Evolutionary conservation across 2,329 filamentous ascomycete genomes (phyloP), one percentile per base, ranked within the genome.

Genomic region (Fusarium scirpi): DNA sequence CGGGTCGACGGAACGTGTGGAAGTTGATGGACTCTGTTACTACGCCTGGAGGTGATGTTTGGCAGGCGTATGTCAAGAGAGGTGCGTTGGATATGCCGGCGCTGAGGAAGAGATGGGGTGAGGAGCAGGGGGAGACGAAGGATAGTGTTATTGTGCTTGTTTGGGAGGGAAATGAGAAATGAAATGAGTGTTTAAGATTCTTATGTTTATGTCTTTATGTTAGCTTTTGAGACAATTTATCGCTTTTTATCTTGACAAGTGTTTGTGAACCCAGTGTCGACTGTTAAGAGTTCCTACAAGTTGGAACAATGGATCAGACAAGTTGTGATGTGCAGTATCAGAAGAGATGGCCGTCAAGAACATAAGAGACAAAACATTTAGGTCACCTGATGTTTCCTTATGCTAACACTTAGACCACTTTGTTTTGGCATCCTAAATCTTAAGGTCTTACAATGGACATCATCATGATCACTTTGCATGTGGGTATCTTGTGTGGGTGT

Each of bases 61-160:
- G 83, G 82, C 84, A 85, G 76, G 82, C 82, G 0, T 86, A 85
- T 45, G 73, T 84, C 20, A 83, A 82, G 55, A 66, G 74, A 11
- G 74, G 69, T 6, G 62, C 58, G 3, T 58, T 62, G 9, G 64
- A 65, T 16, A 64, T 71, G 20, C 59, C 60, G 2, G 40, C 51
- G 5, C 54, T 66, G 30, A 68, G 54, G 24, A 76, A 73, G 56
- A 65, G 74, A 41, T 63, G 63, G 67, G 25, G 32, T 3, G 59
- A 65, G 30, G 41, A 49, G n/a, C 55, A 40, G 3, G 43, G 44
- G 18, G 69, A 68, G 12, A 22, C 43, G 13, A 65, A 56, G 25
- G 73, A 76, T 48, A 74, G 71, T 44, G 69, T 76, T 13, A 74
- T 76, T 72, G 74, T 76, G 45, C 55, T 76, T 65, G 63, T 76